A percentile compares a stretch with the other conserved stretches of the same genome.
These are phyloP conservation scores for Pichia thaimueangensis DNA, from an alignment of 805 yeast genomes.

Conservation along the genomic window DNA sequence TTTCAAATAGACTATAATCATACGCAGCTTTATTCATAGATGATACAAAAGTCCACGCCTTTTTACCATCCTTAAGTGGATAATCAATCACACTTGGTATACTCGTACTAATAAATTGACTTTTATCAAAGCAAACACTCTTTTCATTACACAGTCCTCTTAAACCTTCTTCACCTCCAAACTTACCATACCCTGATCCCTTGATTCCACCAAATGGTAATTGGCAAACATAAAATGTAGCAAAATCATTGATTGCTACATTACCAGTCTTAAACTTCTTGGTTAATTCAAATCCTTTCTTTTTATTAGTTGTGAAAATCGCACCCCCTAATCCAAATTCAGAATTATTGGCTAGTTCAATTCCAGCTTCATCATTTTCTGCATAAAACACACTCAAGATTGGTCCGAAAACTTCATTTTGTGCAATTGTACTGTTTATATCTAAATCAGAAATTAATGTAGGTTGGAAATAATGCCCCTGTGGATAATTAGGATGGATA, in stretches of 20 bases:
- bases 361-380: slow-evolving; percentile 54
- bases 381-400: slow-evolving; percentile 77
- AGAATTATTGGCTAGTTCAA: slow-evolving; percentile 73
- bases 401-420: slow-evolving; percentile 93
- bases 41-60: slow-evolving; percentile 84
- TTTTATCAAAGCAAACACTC: slow-evolving; percentile 78
- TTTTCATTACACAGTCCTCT: slow-evolving; percentile 85
- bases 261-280: slow-evolving; percentile 71
- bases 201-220: slow-evolving; percentile 94
- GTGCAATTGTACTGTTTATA: slow-evolving; percentile 70
- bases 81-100: slow-evolving; percentile 90
- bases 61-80: slow-evolving; percentile 74
- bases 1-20: slow-evolving; percentile 66
- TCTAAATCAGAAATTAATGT: slow-evolving; percentile 82
- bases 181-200: slow-evolving; percentile 94
- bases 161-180: slow-evolving; percentile 96
- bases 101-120: slow-evolving; percentile 68
- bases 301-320: slow-evolving; percentile 65
- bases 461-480: slow-evolving; percentile 90
- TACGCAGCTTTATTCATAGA: slow-evolving; percentile 83
- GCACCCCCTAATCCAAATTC: slow-evolving; percentile 91
- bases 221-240: slow-evolving; percentile 92
- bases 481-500: slow-evolving; percentile 87
- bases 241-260: slow-evolving; percentile 96
- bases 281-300: slow-evolving; percentile 56